Evolutionary conservation across 805 yeast species (phyloP), one percentile per base, ranked within the genome.

Genomic region (Middelhovenomyces tepae): DNA sequence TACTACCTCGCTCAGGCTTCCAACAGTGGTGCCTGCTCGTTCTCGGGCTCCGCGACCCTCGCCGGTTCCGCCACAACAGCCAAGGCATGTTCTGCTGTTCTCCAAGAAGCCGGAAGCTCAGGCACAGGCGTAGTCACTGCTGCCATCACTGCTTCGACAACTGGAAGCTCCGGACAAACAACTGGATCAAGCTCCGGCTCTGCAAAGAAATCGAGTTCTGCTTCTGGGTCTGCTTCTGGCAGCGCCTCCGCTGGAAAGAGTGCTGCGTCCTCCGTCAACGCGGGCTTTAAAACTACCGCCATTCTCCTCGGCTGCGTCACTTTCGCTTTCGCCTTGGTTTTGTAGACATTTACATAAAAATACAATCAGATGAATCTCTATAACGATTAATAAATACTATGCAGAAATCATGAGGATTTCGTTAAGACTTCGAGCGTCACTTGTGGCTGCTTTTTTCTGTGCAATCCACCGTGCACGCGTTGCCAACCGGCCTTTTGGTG

Each of bases 401-500:
- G n/a, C n/a, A n/a, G n/a, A n/a, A n/a, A 86, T 73, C 96, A 89
- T 89, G 53, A 89, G 83, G 37, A 89, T 89, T 58, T 89, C 97
- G 46, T 83, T 85, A 41, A 89, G 67, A 9, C 95, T 86, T 54
- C 84, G 77, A 2, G 80, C 70, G 53, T 89, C 97, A 76, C 80
- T 73, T 0, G 87, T 85, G 1, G 96, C 89, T 7, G 94, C 91
- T 48, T 91, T 71, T 54, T 89, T 89, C 55, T 86, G 94, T 44
- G 70, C 78, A 35, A 89, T 87, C 78, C 85, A 87, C 55, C 73
- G 78, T 15, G 93, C 77, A 54, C 97, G 72, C 3, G 81, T 81
- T 1, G 93, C 77, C 31, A 75, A 53, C 48, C 81, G 66, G n/a
- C 78, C 69, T 8, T 69, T 46, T 1, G 70, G 59, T 1, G 59